Base-by-base conservation (phyloP, 768 basidiomycete species). In the Termitomyces sp. region DNA sequence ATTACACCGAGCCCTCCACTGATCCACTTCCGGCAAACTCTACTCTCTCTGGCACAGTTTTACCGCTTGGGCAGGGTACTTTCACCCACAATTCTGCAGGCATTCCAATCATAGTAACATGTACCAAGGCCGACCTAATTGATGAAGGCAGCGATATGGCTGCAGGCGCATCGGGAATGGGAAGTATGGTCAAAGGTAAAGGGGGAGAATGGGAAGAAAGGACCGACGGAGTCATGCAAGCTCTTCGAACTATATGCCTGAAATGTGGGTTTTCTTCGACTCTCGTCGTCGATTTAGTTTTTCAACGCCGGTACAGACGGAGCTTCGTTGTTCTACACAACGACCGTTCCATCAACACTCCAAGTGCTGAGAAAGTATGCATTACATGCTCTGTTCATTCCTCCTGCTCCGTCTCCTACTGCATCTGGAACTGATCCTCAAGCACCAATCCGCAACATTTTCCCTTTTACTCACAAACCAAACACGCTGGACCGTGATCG, bases 191-290 rank as follows among this genome's bases (percentile, higher is more conserved):
- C 4, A 94, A 92, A 71, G 91, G 91, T 3, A 94, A 93, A 69
- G 92, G 92, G 1, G 88, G 85, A 10, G 90, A 92, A 65, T 93
- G 91, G 91, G 97, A 99, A 71, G 97, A 99, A 71, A 79, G 88
- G 65, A 95, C 94, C 42, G 97, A 99, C 67, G 89, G 90, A 41
- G 78, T 98, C 5, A 96, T 97, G 87, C 96, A 98, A 66, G 85
- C 92, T n/a, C 78, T 99, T 51, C 82, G 97, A 39, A 91, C 93
- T 0, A 84, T 98, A 54, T 96, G 93, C 68, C 73, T 98, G 52
- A 92, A 92, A 73, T 97, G 96, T 95, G 62, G 66, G 94, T 20
- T 41, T 41, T 44, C 34, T 44, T 55, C 29, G 22, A 31, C 34
- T 52, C 41, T 29, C 33, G 22, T 46, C 28, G 16, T 47, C 46